Evolutionary conservation across 352 stramenopile genomes (phyloP), one percentile per base, ranked within the genome.

Genomic region (Pythium plurisporium): DNA sequence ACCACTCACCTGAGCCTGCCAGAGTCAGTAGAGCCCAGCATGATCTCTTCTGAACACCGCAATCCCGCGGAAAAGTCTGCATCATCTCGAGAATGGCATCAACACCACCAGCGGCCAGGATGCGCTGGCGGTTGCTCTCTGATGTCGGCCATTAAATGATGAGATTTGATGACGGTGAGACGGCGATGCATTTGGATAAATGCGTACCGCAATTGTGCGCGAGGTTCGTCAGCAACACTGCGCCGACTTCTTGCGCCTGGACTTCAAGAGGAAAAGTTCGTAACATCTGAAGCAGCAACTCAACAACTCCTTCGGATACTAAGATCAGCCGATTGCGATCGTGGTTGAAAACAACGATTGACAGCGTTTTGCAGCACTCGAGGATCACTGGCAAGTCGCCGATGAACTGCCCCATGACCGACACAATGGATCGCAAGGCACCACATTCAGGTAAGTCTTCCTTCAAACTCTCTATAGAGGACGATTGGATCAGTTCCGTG

Each of bases 1-100:
- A n/a, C n/a, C n/a, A 47, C 49, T 15, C 61, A 91, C 81, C 81
- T 58, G 82, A 91, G 23, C 78, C 76, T 33, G 86, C 78, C 2
- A 97, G 62, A 14, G 85, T 96, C 36, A 91, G 65, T 4, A 97
- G 56, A 26, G 83, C 82, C 84, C 84, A 96, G 38, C 84, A 94
- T 23, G 82, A 79, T 42, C 74, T 70, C 62, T 91, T 85, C 67
- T 97, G 90, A 10, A 96, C 68, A 9, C 38, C 55, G 5, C 56
- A n/a, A 19, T 84, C 71, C 10, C 87, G 72, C 29, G 84, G 81
- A 68, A 95, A 94, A 17, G 65, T 55, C 65, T 96, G 78, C 87
- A 97, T 96, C 3, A 79, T 72, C 29, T 78, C 73, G 15, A 97
- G 72, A 7, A 96, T 70, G 5, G 84, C 67, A 37, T 97, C 86